phyloP scores from a whole-genome alignment of 2,329 filamentous ascomycete genomes.

The Talaromyces marneffei region DNA sequence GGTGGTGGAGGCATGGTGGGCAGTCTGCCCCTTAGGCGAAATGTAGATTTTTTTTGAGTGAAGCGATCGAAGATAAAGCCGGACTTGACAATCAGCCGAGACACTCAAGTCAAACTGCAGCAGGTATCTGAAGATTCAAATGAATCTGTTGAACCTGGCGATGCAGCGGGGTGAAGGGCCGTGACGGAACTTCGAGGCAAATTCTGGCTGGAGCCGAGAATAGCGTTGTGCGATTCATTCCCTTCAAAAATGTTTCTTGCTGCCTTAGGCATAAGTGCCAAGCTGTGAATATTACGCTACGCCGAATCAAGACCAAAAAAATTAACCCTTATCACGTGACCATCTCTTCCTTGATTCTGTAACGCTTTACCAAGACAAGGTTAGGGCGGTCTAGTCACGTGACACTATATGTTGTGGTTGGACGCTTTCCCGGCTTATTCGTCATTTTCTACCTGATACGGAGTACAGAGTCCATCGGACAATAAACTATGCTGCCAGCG shows the following conservation, averaged over 20 bases:
- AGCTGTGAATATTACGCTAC: not conserved
- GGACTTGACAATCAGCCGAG: not conserved
- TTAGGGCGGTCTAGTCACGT: not conserved
- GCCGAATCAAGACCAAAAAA: not conserved
- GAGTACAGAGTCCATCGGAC: too few species aligned
- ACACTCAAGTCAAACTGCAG: not conserved
- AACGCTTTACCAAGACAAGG: not conserved
- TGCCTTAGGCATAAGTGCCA: conserved; percentile 1
- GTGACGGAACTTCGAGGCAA: conserved; percentile 14
- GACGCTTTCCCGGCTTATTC: too few species aligned
- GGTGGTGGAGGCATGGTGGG: conserved; percentile 83
- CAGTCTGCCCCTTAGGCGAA: conserved; percentile 28
- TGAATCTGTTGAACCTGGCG: conserved; percentile 9
- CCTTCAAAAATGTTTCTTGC: conserved; percentile 1
- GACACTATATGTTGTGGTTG: not conserved
- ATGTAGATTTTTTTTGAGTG: conserved; percentile 2
- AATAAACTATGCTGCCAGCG: not conserved
- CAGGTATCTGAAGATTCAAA: conserved; percentile 8
- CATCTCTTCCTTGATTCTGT: not conserved
- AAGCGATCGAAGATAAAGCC: not conserved
- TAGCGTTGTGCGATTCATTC: conserved; percentile 15
- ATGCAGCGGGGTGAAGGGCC: conserved; percentile 14
- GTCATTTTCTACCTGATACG: too few species aligned
- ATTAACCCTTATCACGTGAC: not conserved
- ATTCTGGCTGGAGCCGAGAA: conserved; percentile 12